phyloP scores from a whole-genome alignment of 140 eudicot genomes.

The Ambrosia hybrid region DNA sequence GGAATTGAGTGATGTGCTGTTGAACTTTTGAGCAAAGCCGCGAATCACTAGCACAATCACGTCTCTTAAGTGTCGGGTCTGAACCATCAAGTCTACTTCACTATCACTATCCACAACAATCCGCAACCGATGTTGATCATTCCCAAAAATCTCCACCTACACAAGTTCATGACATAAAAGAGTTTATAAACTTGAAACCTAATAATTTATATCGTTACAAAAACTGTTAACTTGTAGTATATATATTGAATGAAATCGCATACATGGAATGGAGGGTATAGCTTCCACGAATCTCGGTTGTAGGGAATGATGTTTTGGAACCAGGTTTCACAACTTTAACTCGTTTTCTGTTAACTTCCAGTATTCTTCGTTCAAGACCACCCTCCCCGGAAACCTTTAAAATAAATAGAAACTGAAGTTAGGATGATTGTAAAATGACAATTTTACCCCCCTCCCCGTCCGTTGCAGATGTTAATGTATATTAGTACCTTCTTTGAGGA shows the following conservation, averaged over 20 bases:
- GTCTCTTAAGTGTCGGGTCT: slow-evolving; percentile 88
- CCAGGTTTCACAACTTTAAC: slow-evolving; percentile 96
- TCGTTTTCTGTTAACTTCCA: slow-evolving; percentile 81
- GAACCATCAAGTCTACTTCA: slow-evolving; percentile 91
- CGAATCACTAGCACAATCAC: slow-evolving; percentile 82
- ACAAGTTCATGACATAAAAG: slow-evolving; percentile 18
- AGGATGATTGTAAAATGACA: not conserved
- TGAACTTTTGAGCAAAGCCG: slow-evolving; percentile 87
- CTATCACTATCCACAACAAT: slow-evolving; percentile 87
- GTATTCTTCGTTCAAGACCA: slow-evolving; percentile 80
- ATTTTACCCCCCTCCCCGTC: slow-evolving; percentile 13
- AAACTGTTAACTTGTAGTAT: not conserved
- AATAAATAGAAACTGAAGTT: slow-evolving; percentile 1
- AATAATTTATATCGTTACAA: not conserved
- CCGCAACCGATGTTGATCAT: slow-evolving; percentile 86
- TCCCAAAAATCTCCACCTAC: slow-evolving; percentile 90
- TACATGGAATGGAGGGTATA: slow-evolving; percentile 98
- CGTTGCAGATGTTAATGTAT: not conserved
- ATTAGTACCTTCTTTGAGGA: slow-evolving; percentile 70
- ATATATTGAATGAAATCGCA: slow-evolving; percentile 19
- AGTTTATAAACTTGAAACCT: not conserved
- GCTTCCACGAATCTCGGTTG: slow-evolving; percentile 91
- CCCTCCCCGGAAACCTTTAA: slow-evolving; percentile 67
- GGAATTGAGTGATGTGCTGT: slow-evolving; percentile 95
- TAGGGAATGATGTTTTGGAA: slow-evolving; percentile 87